Conservation (phyloP, 1,284 basidiomycete genomes). For the Malassezia cuniculi region DNA sequence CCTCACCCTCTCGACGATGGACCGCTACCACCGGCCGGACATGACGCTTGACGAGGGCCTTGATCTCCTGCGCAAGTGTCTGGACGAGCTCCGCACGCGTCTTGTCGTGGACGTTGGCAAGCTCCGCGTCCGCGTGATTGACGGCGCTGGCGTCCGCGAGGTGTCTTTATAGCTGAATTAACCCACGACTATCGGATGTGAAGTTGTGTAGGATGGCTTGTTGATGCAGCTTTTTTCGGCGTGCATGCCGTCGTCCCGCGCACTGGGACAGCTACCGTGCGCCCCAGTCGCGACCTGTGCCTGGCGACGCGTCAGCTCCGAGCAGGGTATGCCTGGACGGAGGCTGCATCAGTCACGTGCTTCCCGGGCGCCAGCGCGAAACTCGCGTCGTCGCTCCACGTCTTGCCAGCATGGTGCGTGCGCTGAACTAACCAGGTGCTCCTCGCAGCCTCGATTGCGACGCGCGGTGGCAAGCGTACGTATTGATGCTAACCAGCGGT, state of each 20-base stretch:
- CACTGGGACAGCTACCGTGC: too few species aligned
- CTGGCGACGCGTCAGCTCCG: too few species aligned
- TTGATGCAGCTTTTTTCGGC: too few species aligned
- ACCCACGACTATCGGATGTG: too few species aligned
- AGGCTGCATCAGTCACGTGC: conserved; percentile 11
- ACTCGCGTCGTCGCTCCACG: neutral
- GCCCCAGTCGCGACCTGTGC: too few species aligned
- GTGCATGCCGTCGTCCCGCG: too few species aligned
- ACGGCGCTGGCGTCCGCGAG: conserved; percentile 72
- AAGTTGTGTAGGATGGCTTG: too few species aligned
- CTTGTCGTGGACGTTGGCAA: conserved; percentile 58
- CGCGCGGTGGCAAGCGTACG: conserved; percentile 78
- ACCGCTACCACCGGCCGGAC: conserved; percentile 64
- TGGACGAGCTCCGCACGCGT: conserved; percentile 74
- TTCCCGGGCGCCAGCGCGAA: conserved; percentile 1
- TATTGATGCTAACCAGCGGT: conserved; percentile 56
- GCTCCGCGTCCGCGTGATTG: conserved; percentile 80
- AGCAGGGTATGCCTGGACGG: too few species aligned
- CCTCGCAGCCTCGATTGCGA: conserved; percentile 82
- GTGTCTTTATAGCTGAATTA: conserved; percentile 53
- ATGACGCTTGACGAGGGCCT: conserved; percentile 71
- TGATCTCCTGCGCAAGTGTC: conserved; percentile 67
- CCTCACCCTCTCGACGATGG: conserved; percentile 80
- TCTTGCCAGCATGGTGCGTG: too few species aligned
- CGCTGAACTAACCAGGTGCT: conserved; percentile 56